Percentiles rank a stretch among this genome's conserved stretches.
phyloP scores from a whole-genome alignment of 192 early-diverging fungal genomes.

The Phycomyces nitens region DNA sequence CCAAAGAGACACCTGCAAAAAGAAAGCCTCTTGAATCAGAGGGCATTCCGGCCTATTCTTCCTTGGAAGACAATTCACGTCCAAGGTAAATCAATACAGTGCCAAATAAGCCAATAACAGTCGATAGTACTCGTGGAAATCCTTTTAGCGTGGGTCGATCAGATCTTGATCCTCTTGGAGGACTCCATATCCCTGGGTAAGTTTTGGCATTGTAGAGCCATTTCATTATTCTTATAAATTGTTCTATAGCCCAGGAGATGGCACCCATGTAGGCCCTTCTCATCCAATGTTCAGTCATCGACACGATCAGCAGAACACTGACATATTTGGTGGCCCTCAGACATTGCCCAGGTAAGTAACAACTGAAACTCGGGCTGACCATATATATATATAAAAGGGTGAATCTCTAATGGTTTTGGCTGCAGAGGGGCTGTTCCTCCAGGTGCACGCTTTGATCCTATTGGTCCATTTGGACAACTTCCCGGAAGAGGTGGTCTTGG shows the following conservation, averaged over 20 bases:
- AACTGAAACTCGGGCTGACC: not conserved
- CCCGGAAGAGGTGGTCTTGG: constrained; percentile 41
- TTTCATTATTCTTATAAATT: not conserved
- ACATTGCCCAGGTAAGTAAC: constrained; percentile 51
- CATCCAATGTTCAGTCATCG: constrained; percentile 82
- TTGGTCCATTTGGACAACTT: constrained; percentile 68
- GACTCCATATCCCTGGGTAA: constrained; percentile 47
- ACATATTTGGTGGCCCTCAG: constrained; percentile 54
- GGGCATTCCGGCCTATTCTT: too few relatives aligned
- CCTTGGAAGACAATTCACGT: too few relatives aligned
- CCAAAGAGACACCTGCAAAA: too few relatives aligned
- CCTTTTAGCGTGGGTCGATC: constrained; percentile 64
- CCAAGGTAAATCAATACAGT: too few relatives aligned
- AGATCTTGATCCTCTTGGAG: constrained; percentile 70
- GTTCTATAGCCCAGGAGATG: constrained; percentile 53
- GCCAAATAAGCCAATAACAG: not conserved
- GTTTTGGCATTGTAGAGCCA: not conserved
- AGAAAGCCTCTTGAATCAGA: too few relatives aligned
- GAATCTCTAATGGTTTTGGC: too few relatives aligned
- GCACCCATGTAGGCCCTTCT: constrained; percentile 84
- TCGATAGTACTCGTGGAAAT: constrained; percentile 18
- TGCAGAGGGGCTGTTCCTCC: constrained; percentile 69
- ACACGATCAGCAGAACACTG: constrained; percentile 26
- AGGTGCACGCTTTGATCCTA: constrained; percentile 91
- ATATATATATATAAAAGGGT: not conserved